Evolutionary conservation across 768 basidiomycete genomes (phyloP).

Genomic region (Calocybe indica): DNA sequence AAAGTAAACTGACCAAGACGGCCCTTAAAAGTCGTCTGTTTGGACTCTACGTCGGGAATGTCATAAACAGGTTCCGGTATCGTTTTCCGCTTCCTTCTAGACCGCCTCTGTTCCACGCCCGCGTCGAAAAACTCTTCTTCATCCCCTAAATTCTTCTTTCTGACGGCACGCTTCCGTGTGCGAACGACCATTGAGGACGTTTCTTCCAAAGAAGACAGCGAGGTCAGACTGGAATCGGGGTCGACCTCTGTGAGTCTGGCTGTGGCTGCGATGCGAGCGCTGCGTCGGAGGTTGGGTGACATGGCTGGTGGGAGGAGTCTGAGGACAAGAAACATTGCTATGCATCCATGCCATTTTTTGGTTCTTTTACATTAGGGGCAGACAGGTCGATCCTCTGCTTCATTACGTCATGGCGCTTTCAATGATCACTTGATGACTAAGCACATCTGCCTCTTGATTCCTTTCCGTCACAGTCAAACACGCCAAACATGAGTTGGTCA

Average conservation of each 20-base stretch:
- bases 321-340: too few species aligned
- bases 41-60: slow-evolving; percentile 67
- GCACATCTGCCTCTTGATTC: slow-evolving; percentile 1
- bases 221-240: not conserved
- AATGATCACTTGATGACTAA: slow-evolving; percentile 8
- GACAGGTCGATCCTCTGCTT: too few species aligned
- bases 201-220: slow-evolving; percentile 1
- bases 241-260: not conserved
- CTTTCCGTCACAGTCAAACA: too few species aligned
- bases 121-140: slow-evolving; percentile 1
- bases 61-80: slow-evolving; percentile 51
- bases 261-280: not conserved
- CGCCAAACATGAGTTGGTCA: slow-evolving; percentile 26
- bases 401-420: too few species aligned
- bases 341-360: too few species aligned
- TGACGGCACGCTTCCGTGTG: not conserved
- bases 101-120: slow-evolving; percentile 10
- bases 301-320: not conserved
- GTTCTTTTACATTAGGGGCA: too few species aligned
- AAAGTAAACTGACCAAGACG: slow-evolving; percentile 36
- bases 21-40: slow-evolving; percentile 66
- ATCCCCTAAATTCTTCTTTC: not conserved
- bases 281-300: not conserved
- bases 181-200: too few species aligned
- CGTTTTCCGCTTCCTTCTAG: slow-evolving; percentile 18